A percentile compares a stretch with the other conserved stretches of the same genome.
phyloP scores from a whole-genome alignment of 2,329 filamentous ascomycete species.

The Clonostachys sp. region DNA sequence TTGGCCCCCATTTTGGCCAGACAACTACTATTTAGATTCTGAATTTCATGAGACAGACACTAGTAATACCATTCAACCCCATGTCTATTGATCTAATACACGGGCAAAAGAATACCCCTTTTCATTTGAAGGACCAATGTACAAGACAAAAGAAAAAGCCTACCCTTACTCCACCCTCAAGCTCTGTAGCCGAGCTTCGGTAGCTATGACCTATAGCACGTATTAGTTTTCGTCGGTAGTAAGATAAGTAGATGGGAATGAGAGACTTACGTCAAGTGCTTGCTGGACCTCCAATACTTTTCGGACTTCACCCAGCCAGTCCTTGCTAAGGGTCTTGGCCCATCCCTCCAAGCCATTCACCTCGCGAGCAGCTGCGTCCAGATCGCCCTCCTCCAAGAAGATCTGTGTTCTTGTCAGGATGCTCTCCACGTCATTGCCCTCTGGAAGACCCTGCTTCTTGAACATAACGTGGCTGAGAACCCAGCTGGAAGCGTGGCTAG shows the following conservation, averaged over 20 bases:
- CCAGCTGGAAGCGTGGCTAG: constrained; percentile 86
- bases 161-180: constrained; percentile 68
- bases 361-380: constrained; percentile 88
- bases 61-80: neutral
- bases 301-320: constrained; percentile 89
- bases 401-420: constrained; percentile 86
- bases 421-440: constrained; percentile 88
- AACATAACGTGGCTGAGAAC: constrained; percentile 92
- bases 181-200: constrained; percentile 85
- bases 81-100: constrained; percentile 19
- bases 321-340: constrained; percentile 90
- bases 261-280: constrained; percentile 78
- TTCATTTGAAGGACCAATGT: constrained; percentile 5
- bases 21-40: too few relatives aligned
- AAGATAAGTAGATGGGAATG: neutral
- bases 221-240: neutral
- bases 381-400: constrained; percentile 84
- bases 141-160: constrained; percentile 6
- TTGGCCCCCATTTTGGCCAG: too few relatives aligned
- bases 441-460: constrained; percentile 83
- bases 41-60: too few relatives aligned
- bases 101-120: constrained; percentile 4
- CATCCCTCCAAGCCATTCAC: constrained; percentile 92
- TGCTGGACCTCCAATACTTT: constrained; percentile 93
- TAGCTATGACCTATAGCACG: constrained; percentile 69